Evolutionary conservation across 345 rosid genomes (phyloP).

Genomic region (Reutealis trisperma): DNA sequence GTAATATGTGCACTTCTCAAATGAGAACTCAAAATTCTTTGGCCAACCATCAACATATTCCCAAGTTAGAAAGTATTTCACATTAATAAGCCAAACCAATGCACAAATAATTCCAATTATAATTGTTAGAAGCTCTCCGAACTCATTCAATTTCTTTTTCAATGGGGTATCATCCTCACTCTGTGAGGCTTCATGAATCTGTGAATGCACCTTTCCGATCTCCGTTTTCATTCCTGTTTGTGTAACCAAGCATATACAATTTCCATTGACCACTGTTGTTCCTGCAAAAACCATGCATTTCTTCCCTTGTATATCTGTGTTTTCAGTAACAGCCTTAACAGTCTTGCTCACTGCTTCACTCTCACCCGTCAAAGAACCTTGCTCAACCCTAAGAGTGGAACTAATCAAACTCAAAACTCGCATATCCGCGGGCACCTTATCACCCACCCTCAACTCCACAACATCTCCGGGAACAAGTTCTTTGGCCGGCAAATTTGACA

Average conservation of each 20-base stretch:
- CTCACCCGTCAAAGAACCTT: conserved; percentile 94
- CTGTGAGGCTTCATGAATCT: conserved; percentile 88
- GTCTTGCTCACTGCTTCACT: conserved; percentile 88
- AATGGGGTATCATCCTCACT: conserved; percentile 87
- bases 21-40: conserved; percentile 77
- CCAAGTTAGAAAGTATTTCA: conserved; percentile 90
- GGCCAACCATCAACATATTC: conserved; percentile 94
- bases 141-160: conserved; percentile 90
- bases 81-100: conserved; percentile 90
- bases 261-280: conserved; percentile 86
- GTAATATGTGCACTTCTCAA: conserved; percentile 97
- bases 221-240: conserved; percentile 82
- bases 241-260: conserved; percentile 74
- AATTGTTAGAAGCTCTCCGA: conserved; percentile 77
- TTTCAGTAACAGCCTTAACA: conserved; percentile 58
- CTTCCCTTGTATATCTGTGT: conserved; percentile 83
- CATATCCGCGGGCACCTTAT: conserved; percentile 96
- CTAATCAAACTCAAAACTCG: conserved; percentile 61
- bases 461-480: conserved; percentile 94
- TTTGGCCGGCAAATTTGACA: conserved; percentile 55
- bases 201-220: conserved; percentile 90
- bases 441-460: conserved; percentile 84
- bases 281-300: conserved; percentile 89
- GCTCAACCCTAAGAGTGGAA: conserved; percentile 82
- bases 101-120: conserved; percentile 82